These are phyloP conservation scores for Lentinula raphanica DNA, from an alignment of 768 basidiomycete species.

Conservation along the genomic window DNA sequence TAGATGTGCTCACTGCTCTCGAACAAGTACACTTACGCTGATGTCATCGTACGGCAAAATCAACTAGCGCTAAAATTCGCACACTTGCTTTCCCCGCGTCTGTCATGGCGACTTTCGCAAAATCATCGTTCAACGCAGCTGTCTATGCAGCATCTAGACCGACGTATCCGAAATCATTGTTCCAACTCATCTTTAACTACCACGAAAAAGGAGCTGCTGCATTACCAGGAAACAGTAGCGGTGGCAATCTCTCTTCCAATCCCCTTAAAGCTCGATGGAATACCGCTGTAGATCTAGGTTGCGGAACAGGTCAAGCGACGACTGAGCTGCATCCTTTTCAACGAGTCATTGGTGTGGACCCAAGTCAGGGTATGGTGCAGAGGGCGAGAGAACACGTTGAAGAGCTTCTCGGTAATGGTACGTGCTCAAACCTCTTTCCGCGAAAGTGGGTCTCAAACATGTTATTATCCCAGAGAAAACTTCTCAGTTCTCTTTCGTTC, in stretches of 20 bases:
- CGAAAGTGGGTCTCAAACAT: not conserved
- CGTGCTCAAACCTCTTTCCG: not conserved
- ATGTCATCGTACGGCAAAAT: no score
- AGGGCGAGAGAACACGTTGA: slow-evolving; percentile 33
- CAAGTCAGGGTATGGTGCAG: slow-evolving; percentile 65
- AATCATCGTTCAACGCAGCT: slow-evolving; percentile 42
- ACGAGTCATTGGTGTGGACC: slow-evolving; percentile 69
- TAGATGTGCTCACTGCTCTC: no score
- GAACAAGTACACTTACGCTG: no score
- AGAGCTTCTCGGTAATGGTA: slow-evolving; percentile 13
- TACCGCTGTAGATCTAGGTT: slow-evolving; percentile 70
- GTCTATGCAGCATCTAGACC: slow-evolving; percentile 46
- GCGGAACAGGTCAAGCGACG: slow-evolving; percentile 79
- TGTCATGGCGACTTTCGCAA: slow-evolving; percentile 50
- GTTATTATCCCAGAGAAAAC: slow-evolving; percentile 18
- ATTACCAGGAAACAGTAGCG: not conserved
- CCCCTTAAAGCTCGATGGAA: slow-evolving; percentile 33
- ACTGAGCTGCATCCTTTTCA: slow-evolving; percentile 49
- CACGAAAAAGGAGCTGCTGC: slow-evolving; percentile 26
- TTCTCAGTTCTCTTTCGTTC: slow-evolving; percentile 27
- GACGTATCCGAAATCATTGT: slow-evolving; percentile 47
- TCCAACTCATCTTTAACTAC: slow-evolving; percentile 38
- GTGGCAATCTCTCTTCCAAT: not conserved
- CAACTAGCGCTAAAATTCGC: no score
- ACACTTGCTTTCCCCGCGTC: not conserved